phyloP scores from a whole-genome alignment of 768 basidiomycete species.

The Podaxis rugospora region DNA sequence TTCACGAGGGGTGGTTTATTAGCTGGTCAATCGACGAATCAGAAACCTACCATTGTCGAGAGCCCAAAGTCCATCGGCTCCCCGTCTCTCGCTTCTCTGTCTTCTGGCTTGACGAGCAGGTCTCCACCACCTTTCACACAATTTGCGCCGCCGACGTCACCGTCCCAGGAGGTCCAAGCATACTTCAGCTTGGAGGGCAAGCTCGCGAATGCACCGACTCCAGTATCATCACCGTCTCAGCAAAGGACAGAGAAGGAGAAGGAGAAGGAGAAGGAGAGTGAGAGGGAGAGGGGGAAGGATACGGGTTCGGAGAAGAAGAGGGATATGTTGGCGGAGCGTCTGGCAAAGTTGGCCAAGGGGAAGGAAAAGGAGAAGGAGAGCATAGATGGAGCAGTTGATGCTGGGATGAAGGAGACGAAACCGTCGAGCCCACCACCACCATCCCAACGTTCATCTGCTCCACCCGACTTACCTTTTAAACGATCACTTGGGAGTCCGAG shows the following conservation, averaged over 20 bases:
- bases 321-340: slow-evolving; percentile 37
- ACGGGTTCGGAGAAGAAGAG: slow-evolving; percentile 24
- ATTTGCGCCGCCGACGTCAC: slow-evolving; percentile 31
- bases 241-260: not conserved
- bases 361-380: slow-evolving; percentile 28
- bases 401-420: slow-evolving; percentile 20
- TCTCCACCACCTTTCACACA: slow-evolving; percentile 29
- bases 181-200: not conserved
- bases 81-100: slow-evolving; percentile 7
- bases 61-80: slow-evolving; percentile 20
- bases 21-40: not conserved
- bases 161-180: slow-evolving; percentile 19
- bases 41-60: slow-evolving; percentile 12
- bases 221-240: not conserved
- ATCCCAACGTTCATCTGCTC: not conserved
- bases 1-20: slow-evolving; percentile 1
- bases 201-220: not conserved
- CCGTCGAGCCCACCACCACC: slow-evolving; percentile 5
- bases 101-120: slow-evolving; percentile 20
- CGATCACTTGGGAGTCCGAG: slow-evolving; percentile 5
- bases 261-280: no score
- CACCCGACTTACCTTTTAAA: slow-evolving; percentile 1
- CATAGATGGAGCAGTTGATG: slow-evolving; percentile 31
- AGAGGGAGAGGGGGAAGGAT: slow-evolving; percentile 7
- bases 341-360: slow-evolving; percentile 35